Percentiles rank a stretch among this genome's conserved stretches.
Conservation (phyloP, 1,284 basidiomycete species). For the Porogramme epimiltina region DNA sequence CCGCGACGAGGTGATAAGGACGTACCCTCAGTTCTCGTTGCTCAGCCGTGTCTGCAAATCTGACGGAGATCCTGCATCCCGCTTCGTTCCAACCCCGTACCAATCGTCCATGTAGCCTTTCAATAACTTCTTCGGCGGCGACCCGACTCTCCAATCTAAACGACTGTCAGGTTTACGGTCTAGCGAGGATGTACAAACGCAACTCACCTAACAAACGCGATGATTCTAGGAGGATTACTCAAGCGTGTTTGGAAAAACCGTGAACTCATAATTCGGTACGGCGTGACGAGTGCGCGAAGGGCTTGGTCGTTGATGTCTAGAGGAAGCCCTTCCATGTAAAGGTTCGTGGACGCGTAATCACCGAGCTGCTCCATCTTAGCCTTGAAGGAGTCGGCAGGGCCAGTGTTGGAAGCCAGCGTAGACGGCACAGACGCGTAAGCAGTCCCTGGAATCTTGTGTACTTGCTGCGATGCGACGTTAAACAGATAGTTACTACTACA, state of each 20-base stretch:
- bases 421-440: constrained; percentile 40
- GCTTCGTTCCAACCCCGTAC: constrained; percentile 75
- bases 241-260: constrained; percentile 75
- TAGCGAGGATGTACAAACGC: background rate
- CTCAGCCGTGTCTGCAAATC: constrained; percentile 69
- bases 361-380: constrained; percentile 68
- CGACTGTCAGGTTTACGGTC: background rate
- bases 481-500: background rate
- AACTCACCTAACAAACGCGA: constrained; percentile 71
- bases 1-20: constrained; percentile 7
- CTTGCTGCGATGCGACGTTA: constrained; percentile 47
- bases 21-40: constrained; percentile 48
- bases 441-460: constrained; percentile 79
- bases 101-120: constrained; percentile 72
- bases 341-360: constrained; percentile 64
- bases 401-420: constrained; percentile 10
- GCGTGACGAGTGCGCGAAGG: constrained; percentile 57
- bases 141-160: constrained; percentile 62
- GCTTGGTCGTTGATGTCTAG: constrained; percentile 58
- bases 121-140: constrained; percentile 73
- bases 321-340: constrained; percentile 77
- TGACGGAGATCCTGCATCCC: constrained; percentile 70
- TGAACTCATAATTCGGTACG: constrained; percentile 68
- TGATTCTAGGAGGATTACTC: constrained; percentile 72
- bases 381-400: constrained; percentile 58